These are phyloP conservation scores for Pyrenophora tritici-repentis DNA, from an alignment of 2,329 filamentous ascomycete genomes.

Conservation along the genomic window DNA sequence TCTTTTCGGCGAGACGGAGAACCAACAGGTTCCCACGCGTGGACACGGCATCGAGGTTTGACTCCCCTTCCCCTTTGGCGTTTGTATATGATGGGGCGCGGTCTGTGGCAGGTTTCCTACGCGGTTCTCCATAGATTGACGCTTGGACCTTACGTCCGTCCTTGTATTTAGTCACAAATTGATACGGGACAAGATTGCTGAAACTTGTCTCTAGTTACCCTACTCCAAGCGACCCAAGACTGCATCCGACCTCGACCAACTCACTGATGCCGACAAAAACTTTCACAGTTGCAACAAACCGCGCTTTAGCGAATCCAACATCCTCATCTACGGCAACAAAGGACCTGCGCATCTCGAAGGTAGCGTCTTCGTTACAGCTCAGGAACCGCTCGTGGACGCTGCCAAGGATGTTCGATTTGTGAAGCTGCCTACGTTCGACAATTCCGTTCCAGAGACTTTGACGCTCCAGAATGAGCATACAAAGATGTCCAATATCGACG, in stretches of 20 bases:
- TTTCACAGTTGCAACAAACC: slow-evolving; percentile 79
- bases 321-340: slow-evolving; percentile 67
- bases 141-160: slow-evolving; percentile 33
- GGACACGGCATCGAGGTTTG: slow-evolving; percentile 86
- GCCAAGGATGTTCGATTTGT: slow-evolving; percentile 68
- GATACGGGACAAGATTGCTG: slow-evolving; percentile 46
- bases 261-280: slow-evolving; percentile 66
- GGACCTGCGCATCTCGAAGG: slow-evolving; percentile 51
- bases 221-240: slow-evolving; percentile 80
- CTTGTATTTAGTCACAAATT: slow-evolving; percentile 54
- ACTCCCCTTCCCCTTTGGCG: slow-evolving; percentile 55
- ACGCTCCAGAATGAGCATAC: slow-evolving; percentile 61
- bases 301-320: slow-evolving; percentile 76
- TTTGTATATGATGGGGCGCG: slow-evolving; percentile 31
- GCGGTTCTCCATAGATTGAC: slow-evolving; percentile 42
- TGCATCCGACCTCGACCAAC: slow-evolving; percentile 64
- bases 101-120: slow-evolving; percentile 51
- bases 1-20: slow-evolving; percentile 72
- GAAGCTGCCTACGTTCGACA: slow-evolving; percentile 59
- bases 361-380: slow-evolving; percentile 59
- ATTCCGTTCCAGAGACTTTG: slow-evolving; percentile 61
- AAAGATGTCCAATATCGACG: slow-evolving; percentile 49
- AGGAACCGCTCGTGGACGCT: slow-evolving; percentile 65
- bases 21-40: slow-evolving; percentile 54
- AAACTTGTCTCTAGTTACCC: slow-evolving; percentile 70